phyloP scores from a whole-genome alignment of 257 asterid genomes.

The Orobanche coerulescens region DNA sequence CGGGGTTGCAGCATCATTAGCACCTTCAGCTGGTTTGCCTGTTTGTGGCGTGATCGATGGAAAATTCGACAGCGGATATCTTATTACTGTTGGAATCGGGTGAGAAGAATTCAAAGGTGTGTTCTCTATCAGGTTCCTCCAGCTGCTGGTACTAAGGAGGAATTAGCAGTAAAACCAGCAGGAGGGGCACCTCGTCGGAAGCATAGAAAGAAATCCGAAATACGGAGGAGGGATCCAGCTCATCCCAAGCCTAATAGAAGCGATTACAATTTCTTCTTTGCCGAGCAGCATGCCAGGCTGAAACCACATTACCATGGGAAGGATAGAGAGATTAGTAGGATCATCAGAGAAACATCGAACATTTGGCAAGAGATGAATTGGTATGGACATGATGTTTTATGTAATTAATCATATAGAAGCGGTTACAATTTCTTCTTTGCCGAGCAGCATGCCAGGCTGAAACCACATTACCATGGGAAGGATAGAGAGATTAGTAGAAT shows the following conservation, averaged over 20 bases:
- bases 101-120: constrained; percentile 62
- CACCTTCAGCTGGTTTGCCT: constrained; percentile 29
- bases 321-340: constrained; percentile 74
- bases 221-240: constrained; percentile 64
- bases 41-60: constrained; percentile 80
- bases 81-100: constrained; percentile 64
- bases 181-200: constrained; percentile 40
- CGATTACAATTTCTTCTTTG: constrained; percentile 87
- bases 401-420: too few relatives aligned
- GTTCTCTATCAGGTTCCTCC: constrained; percentile 68
- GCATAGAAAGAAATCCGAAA: constrained; percentile 71
- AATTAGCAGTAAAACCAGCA: constrained; percentile 21
- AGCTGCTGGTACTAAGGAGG: too few relatives aligned
- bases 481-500: constrained; percentile 76
- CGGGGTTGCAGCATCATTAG: constrained; percentile 10
- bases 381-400: too few relatives aligned
- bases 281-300: constrained; percentile 72
- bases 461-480: constrained; percentile 55
- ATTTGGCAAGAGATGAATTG: too few relatives aligned
- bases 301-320: constrained; percentile 60
- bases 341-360: constrained; percentile 85
- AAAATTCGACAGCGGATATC: constrained; percentile 83
- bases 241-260: constrained; percentile 91
- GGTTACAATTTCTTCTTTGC: constrained; percentile 92
- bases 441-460: constrained; percentile 71